Evolutionary conservation across 768 basidiomycete species (phyloP), one percentile per base, ranked within the genome.

Genomic region (Polyporus arcularius): DNA sequence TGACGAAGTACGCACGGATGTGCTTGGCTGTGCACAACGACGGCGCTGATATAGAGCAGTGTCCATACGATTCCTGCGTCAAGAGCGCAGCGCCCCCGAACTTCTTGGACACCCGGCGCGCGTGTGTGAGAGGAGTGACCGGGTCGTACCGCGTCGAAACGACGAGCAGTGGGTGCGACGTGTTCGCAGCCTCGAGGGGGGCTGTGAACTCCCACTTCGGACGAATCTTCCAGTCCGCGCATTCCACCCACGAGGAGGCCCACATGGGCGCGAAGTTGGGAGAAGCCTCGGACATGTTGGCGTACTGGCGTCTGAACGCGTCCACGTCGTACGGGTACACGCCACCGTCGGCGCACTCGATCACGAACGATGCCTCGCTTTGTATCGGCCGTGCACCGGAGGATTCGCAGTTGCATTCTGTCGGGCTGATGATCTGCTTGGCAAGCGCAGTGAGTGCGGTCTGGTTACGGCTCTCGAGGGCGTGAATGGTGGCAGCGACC

Each of bases 331-430:
- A 54, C 30, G 32, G 6, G 10, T 6, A 14, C 52, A 16, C 46
- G 55, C 57, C 64, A 45, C 43, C 64, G 46, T 65, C 64, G 42
- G 53, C 64, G 53, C 64, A 65, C 31, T 15, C 57, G 42, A 65
- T 51, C 41, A 57, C 47, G 30, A 2, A 39, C 16, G 45, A 26
- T 1, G 21, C 21, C 21, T 39, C 49, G 64, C 64, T 39, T 65
- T 60, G 60, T 52, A 61, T 35, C 14, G 6, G 14, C 16, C 31
- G 21, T 32, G 43, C 41, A 6, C 35, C 35, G 38, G 32, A 39
- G 10, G 53, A 53, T 39, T 28, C 12, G 55, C 64, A 65, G 16
- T 54, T 28, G 61, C 64, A 65, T 16, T 52, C 55, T 39, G 50
- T 53, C n/a, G 57, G 60, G n/a, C 21, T 15, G 43, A 56, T 48